Percentiles rank a stretch among this genome's conserved stretches.
These are phyloP conservation scores for Aspergillus sp. DNA, from an alignment of 2,329 filamentous ascomycete genomes.

Conservation along the genomic window DNA sequence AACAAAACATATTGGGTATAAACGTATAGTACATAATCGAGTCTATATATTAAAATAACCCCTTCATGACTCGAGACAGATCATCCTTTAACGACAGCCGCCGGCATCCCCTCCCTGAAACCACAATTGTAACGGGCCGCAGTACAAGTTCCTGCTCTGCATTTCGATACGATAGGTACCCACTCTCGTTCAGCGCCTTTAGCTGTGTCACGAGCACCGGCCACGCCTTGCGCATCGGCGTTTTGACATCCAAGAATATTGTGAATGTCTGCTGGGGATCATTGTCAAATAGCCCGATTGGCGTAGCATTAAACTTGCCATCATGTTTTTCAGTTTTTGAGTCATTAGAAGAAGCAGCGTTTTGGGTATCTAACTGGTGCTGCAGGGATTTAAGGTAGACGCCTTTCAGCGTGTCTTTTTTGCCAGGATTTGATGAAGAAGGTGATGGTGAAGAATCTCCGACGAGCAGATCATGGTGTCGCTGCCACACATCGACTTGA, in stretches of 20 bases:
- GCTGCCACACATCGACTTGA: conserved; percentile 27
- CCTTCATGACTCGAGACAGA: neutral
- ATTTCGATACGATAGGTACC: conserved; percentile 26
- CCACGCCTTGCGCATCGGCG: conserved; percentile 17
- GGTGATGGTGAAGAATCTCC: conserved; percentile 9
- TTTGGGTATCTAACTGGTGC: conserved; percentile 14
- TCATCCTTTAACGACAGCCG: neutral
- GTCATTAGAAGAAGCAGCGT: neutral
- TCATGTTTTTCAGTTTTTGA: neutral
- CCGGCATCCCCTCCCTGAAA: conserved; percentile 15
- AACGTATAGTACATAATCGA: neutral
- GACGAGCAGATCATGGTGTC: conserved; percentile 24
- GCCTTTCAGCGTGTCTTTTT: conserved; percentile 18
- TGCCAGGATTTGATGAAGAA: conserved; percentile 1
- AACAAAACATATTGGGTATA: neutral
- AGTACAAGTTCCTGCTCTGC: conserved; percentile 17
- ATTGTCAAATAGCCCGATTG: conserved; percentile 12
- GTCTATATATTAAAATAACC: neutral
- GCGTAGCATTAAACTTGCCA: neutral
- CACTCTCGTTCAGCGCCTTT: conserved; percentile 17
- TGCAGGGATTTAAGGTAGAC: conserved; percentile 26
- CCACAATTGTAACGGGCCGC: conserved; percentile 26
- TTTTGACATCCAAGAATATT: conserved; percentile 26
- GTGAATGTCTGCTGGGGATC: conserved; percentile 19
- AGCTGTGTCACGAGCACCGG: conserved; percentile 22